These are phyloP conservation scores for Cladosporium sp. DNA, from an alignment of 2,329 filamentous ascomycete species.

Conservation along the genomic window DNA sequence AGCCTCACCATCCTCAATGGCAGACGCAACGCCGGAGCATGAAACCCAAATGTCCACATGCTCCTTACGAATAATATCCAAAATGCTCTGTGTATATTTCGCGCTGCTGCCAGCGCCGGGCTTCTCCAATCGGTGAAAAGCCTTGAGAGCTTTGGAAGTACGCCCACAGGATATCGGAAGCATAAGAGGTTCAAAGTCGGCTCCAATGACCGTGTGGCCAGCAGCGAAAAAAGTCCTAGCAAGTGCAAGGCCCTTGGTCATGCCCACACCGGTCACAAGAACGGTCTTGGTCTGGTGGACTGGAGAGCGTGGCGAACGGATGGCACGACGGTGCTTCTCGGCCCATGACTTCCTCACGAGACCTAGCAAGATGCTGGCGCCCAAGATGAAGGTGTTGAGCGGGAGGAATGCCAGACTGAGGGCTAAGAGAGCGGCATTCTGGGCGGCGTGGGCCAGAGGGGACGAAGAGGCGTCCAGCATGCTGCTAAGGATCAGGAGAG, in stretches of 20 bases:
- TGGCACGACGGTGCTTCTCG: conserved; percentile 27
- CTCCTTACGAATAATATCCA: conserved; percentile 61
- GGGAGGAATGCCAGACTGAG: conserved; percentile 51
- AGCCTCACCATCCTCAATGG: conserved; percentile 65
- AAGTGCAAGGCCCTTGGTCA: conserved; percentile 68
- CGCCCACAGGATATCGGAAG: conserved; percentile 50
- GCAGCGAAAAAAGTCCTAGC: conserved; percentile 64
- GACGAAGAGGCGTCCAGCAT: conserved; percentile 41
- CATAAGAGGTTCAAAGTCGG: conserved; percentile 57
- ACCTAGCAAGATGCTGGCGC: conserved; percentile 38
- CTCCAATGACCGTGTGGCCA: conserved; percentile 70
- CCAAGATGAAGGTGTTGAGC: conserved; percentile 49
- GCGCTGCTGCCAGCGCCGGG: conserved; percentile 39
- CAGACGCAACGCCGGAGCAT: conserved; percentile 67
- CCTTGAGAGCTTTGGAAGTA: conserved; percentile 57
- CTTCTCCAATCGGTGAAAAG: conserved; percentile 54
- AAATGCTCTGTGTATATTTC: conserved; percentile 57
- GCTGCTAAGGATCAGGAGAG: neutral
- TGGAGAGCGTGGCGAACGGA: conserved; percentile 33
- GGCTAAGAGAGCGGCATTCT: conserved; percentile 51
- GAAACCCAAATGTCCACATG: conserved; percentile 71
- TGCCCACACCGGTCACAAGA: conserved; percentile 71
- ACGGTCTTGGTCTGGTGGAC: conserved; percentile 55
- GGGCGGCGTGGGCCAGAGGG: conserved; percentile 44
- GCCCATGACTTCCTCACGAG: conserved; percentile 34